These are phyloP conservation scores for Lenzites betulinus DNA, from an alignment of 768 basidiomycete species.

Conservation along the genomic window DNA sequence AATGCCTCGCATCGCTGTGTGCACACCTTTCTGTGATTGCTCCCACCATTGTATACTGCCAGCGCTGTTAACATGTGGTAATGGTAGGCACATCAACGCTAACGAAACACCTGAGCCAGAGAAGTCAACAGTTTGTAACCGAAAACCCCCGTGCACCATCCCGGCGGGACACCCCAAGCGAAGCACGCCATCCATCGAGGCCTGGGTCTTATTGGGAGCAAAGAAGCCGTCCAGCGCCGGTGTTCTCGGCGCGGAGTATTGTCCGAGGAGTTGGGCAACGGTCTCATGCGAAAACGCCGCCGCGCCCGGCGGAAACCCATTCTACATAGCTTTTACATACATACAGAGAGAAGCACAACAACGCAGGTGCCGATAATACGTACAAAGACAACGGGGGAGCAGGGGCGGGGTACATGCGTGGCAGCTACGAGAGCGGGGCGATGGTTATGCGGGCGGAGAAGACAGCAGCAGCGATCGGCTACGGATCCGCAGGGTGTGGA, in stretches of 20 bases:
- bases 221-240: background rate
- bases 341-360: background rate
- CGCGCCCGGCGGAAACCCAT: background rate
- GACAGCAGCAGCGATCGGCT: background rate
- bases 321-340: conserved; percentile 4
- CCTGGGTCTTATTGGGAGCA: background rate
- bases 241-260: background rate
- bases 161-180: no score
- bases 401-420: background rate
- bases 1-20: no score
- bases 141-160: no score
- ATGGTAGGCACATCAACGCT: no score
- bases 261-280: background rate
- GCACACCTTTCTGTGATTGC: no score
- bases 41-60: no score
- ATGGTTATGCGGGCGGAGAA: no score
- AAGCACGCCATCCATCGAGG: no score
- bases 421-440: background rate
- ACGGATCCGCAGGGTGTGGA: background rate
- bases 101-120: no score
- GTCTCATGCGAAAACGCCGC: background rate
- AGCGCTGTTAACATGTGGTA: no score
- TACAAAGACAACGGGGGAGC: background rate
- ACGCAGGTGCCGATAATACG: conserved; percentile 1
- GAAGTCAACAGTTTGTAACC: no score